Evolutionary conservation across 768 basidiomycete species (phyloP).

Genomic region (Cystobasidium ongulense): DNA sequence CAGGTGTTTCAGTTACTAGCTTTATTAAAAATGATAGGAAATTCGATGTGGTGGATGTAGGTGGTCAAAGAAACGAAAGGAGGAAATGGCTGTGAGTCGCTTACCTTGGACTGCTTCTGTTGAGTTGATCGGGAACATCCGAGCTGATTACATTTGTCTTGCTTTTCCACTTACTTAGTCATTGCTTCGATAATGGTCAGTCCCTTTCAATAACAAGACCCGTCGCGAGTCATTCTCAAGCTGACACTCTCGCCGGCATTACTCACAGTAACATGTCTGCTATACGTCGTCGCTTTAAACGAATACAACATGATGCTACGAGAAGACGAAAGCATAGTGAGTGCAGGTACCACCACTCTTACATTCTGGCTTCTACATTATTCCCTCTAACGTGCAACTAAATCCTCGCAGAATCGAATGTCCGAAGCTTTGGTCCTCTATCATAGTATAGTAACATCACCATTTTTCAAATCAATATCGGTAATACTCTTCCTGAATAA

Average conservation of each 20-base stretch:
- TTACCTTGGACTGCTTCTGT: too few relatives aligned
- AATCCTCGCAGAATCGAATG: constrained; percentile 68
- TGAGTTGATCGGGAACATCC: too few relatives aligned
- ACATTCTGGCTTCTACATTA: neutral
- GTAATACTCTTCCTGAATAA: constrained; percentile 54
- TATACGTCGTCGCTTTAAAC: constrained; percentile 84
- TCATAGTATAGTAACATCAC: constrained; percentile 94
- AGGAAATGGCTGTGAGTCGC: constrained; percentile 30
- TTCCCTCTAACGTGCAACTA: neutral
- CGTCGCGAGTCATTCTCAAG: neutral
- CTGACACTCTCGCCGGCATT: neutral
- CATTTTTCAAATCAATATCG: constrained; percentile 92
- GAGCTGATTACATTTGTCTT: too few relatives aligned
- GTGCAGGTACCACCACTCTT: constrained; percentile 33
- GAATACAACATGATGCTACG: constrained; percentile 98
- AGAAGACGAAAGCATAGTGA: constrained; percentile 60
- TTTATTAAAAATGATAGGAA: constrained; percentile 9
- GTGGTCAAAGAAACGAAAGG: constrained; percentile 29
- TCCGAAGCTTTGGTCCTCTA: constrained; percentile 91
- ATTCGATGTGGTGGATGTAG: constrained; percentile 29
- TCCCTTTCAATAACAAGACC: neutral
- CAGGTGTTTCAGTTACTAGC: constrained; percentile 23
- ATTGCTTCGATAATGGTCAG: constrained; percentile 25
- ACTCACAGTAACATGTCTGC: constrained; percentile 65
- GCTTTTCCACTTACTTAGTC: neutral